These are phyloP conservation scores for Prunus yedoensis DNA, from an alignment of 331 rosid species.

Conservation along the genomic window DNA sequence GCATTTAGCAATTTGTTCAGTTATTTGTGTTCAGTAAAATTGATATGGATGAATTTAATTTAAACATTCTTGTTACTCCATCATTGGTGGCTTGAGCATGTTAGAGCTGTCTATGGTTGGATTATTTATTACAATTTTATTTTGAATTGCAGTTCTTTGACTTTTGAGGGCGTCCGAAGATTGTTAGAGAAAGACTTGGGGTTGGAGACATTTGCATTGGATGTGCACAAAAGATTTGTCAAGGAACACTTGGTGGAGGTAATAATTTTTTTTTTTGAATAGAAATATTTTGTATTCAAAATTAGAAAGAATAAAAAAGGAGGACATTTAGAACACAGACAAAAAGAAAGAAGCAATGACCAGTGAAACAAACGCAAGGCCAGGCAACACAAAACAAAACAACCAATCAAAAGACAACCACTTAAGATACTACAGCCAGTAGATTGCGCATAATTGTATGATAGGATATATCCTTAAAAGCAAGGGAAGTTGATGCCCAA, in stretches of 20 bases:
- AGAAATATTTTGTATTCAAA: too few species aligned
- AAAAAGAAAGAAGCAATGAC: too few species aligned
- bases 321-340: too few species aligned
- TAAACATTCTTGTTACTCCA: not conserved
- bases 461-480: too few species aligned
- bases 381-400: too few species aligned
- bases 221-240: slow-evolving; percentile 78
- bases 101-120: not conserved
- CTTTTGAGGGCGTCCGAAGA: slow-evolving; percentile 90
- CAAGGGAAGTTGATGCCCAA: too few species aligned
- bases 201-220: slow-evolving; percentile 59
- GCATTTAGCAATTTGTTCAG: not conserved
- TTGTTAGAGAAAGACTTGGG: slow-evolving; percentile 86
- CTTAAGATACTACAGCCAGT: too few species aligned
- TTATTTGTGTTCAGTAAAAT: not conserved
- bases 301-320: too few species aligned
- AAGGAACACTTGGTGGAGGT: slow-evolving; percentile 81
- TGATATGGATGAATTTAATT: not conserved
- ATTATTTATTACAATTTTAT: not conserved
- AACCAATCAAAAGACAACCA: too few species aligned
- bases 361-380: too few species aligned
- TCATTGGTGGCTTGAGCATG: not conserved
- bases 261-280: too few species aligned
- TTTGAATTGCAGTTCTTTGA: slow-evolving; percentile 71
- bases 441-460: too few species aligned